phyloP scores from a whole-genome alignment of 2,329 filamentous ascomycete species.

The Beauveria medogensis region DNA sequence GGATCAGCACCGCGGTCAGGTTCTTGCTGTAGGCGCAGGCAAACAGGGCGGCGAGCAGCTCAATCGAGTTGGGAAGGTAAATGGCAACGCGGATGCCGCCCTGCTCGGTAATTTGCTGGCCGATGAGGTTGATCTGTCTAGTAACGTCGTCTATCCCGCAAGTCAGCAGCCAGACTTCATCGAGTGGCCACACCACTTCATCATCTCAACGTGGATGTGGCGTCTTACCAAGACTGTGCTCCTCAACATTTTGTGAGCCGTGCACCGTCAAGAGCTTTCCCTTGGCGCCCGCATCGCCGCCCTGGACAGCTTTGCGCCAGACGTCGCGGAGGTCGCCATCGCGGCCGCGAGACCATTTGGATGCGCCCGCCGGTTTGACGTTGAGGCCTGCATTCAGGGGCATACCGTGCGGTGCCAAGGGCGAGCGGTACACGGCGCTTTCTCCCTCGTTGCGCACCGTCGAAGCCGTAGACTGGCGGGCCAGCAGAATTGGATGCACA shows the following conservation, averaged over 20 bases:
- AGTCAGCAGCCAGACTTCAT: neutral
- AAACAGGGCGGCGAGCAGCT: constrained; percentile 75
- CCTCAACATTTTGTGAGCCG: constrained; percentile 64
- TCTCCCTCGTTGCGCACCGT: constrained; percentile 76
- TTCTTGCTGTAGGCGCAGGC: constrained; percentile 79
- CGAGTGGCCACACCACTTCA: neutral
- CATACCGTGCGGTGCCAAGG: constrained; percentile 78
- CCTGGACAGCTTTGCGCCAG: constrained; percentile 67
- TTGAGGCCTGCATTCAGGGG: constrained; percentile 69
- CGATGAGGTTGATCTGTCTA: constrained; percentile 80
- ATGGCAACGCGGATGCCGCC: constrained; percentile 73
- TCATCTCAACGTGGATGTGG: neutral
- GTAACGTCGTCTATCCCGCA: constrained; percentile 56
- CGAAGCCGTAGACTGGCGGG: constrained; percentile 71
- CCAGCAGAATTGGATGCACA: constrained; percentile 83
- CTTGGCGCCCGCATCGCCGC: constrained; percentile 55
- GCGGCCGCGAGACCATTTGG: constrained; percentile 74
- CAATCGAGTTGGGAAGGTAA: constrained; percentile 87
- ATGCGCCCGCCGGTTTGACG: constrained; percentile 70
- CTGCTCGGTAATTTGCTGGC: constrained; percentile 64
- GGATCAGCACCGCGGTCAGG: constrained; percentile 74
- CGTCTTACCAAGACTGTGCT: constrained; percentile 55
- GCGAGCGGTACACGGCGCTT: constrained; percentile 77
- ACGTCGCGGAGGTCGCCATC: constrained; percentile 88
- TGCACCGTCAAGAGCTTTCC: constrained; percentile 72